Conservation (phyloP, 352 stramenopile species). For the Phytophthora crassamura region DNA sequence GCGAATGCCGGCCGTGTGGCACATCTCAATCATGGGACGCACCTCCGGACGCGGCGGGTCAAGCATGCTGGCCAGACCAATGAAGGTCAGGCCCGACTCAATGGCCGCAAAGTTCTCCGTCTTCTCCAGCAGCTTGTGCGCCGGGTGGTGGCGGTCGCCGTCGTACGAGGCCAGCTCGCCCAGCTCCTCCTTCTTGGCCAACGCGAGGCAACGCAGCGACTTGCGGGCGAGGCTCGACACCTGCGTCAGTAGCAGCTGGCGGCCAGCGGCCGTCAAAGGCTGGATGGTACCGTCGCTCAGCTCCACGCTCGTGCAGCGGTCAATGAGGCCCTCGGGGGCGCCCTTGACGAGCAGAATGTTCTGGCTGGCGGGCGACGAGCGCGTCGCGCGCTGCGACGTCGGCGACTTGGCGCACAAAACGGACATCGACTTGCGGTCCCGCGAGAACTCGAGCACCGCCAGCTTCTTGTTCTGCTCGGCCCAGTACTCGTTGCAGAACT, state of each 20-base stretch:
- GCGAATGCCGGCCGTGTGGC: slow-evolving; percentile 95
- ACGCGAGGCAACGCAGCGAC: slow-evolving; percentile 95
- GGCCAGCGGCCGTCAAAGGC: slow-evolving; percentile 90
- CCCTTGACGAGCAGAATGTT: slow-evolving; percentile 99
- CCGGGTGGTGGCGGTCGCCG: slow-evolving; percentile 84
- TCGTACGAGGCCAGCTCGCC: slow-evolving; percentile 82
- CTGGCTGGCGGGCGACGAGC: slow-evolving; percentile 66
- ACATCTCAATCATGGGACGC: slow-evolving; percentile 94
- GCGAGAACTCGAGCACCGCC: slow-evolving; percentile 96
- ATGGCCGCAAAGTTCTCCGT: slow-evolving; percentile 94
- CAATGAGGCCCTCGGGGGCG: slow-evolving; percentile 96
- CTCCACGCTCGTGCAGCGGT: slow-evolving; percentile 95
- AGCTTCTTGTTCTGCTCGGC: slow-evolving; percentile 87
- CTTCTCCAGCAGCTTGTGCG: slow-evolving; percentile 81
- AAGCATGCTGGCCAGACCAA: slow-evolving; percentile 98
- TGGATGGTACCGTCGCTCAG: slow-evolving; percentile 93
- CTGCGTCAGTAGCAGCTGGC: slow-evolving; percentile 90
- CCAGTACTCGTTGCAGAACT: slow-evolving; percentile 88
- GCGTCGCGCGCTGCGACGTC: slow-evolving; percentile 52
- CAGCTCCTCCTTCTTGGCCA: slow-evolving; percentile 97
- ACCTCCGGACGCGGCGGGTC: slow-evolving; percentile 98
- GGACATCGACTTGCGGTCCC: slow-evolving; percentile 98
- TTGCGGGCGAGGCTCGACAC: slow-evolving; percentile 93
- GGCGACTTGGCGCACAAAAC: slow-evolving; percentile 86
- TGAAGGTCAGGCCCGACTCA: slow-evolving; percentile 97